Percentiles rank a stretch among this genome's conserved stretches.
Conservation (phyloP, 2,329 filamentous ascomycete species). For the Pseudogymnoascus sp. region DNA sequence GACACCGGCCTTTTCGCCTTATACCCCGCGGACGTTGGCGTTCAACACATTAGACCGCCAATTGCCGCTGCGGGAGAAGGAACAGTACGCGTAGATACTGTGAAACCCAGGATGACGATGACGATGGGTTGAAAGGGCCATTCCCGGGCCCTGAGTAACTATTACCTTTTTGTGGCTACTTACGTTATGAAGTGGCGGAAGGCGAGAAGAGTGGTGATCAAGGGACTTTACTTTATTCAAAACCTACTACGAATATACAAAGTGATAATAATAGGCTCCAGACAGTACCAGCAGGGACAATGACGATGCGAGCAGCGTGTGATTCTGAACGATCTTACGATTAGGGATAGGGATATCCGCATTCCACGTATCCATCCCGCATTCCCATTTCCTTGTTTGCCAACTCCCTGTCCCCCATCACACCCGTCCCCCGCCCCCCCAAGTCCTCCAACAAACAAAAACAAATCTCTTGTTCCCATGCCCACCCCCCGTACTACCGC, state of each 20-base stretch:
- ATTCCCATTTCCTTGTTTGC: neutral
- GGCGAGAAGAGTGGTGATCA: neutral
- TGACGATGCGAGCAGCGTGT: neutral
- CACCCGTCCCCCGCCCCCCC: neutral
- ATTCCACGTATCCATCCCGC: conserved; percentile 6
- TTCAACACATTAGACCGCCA: conserved; percentile 58
- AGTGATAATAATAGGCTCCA: neutral
- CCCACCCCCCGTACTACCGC: neutral
- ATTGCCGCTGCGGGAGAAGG: conserved; percentile 41
- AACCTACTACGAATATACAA: neutral
- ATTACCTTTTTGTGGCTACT: neutral
- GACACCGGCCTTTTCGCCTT: conserved; percentile 39
- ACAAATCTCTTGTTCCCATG: neutral
- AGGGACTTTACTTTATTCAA: neutral
- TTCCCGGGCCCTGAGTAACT: neutral
- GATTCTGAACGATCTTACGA: neutral
- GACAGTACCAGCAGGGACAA: neutral
- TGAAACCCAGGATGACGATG: neutral
- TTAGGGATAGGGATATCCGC: conserved; percentile 1
- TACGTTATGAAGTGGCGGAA: neutral
- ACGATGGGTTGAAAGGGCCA: neutral
- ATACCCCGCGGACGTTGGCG: conserved; percentile 60
- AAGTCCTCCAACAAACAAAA: neutral
- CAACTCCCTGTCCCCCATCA: conserved; percentile 1
- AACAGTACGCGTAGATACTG: neutral